Conservation (phyloP, 2,329 filamentous ascomycete genomes). For the Aciculosporium take region DNA sequence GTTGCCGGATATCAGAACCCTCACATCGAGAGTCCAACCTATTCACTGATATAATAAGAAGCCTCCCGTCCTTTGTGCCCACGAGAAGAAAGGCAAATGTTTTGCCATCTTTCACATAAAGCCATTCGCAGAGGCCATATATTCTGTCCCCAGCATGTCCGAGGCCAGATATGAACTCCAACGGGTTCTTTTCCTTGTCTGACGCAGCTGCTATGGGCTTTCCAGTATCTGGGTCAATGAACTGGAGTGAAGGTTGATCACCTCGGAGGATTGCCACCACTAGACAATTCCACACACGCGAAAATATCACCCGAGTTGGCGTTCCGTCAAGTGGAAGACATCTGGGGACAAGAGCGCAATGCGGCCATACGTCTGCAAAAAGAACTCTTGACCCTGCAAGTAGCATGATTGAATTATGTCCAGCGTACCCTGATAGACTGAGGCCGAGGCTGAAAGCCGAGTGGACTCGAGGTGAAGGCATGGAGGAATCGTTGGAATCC, state of each 20-base stretch:
- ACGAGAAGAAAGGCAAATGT: slow-evolving; percentile 50
- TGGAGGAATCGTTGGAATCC: slow-evolving; percentile 31
- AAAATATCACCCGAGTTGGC: slow-evolving; percentile 40
- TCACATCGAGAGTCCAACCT: slow-evolving; percentile 7
- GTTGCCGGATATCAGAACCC: slow-evolving; percentile 8
- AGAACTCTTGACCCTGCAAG: slow-evolving; percentile 36
- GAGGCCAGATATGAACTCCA: slow-evolving; percentile 40
- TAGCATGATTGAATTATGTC: slow-evolving; percentile 32
- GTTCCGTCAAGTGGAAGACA: slow-evolving; percentile 32
- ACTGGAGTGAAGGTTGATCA: slow-evolving; percentile 34
- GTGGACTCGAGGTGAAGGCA: slow-evolving; percentile 33
- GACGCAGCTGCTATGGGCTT: slow-evolving; percentile 32
- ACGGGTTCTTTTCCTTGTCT: slow-evolving; percentile 25
- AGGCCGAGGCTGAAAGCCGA: slow-evolving; percentile 29
- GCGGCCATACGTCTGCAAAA: slow-evolving; percentile 35
- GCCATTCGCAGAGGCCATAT: slow-evolving; percentile 49
- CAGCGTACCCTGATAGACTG: slow-evolving; percentile 23
- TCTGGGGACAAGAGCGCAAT: slow-evolving; percentile 33
- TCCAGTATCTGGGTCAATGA: slow-evolving; percentile 43
- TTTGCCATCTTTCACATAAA: slow-evolving; percentile 39
- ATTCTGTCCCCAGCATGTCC: slow-evolving; percentile 44
- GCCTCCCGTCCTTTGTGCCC: slow-evolving; percentile 36
- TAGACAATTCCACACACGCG: slow-evolving; percentile 34
- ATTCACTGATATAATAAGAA: slow-evolving; percentile 41
- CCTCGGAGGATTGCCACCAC: slow-evolving; percentile 35